phyloP scores from a whole-genome alignment of 1,139 yeast genomes.

The Zygosaccharomyces pseudobailii region DNA sequence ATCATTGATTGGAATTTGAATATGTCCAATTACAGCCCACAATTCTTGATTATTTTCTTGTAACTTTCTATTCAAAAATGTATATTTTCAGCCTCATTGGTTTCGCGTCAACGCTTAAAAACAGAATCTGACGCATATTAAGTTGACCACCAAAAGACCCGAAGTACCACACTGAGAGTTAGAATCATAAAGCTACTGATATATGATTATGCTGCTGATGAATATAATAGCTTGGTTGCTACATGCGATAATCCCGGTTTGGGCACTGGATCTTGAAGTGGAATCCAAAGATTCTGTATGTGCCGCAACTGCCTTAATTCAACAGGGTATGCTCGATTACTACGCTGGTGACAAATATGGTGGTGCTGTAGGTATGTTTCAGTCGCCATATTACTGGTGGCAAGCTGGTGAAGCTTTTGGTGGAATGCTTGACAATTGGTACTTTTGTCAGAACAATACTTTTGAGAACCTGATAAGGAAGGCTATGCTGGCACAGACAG shows the following conservation, averaged over 20 bases:
- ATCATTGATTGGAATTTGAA: neutral
- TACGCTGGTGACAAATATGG: constrained; percentile 50
- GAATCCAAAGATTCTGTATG: constrained; percentile 41
- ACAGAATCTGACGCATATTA: neutral
- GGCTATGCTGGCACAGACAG: constrained; percentile 54
- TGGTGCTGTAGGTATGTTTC: constrained; percentile 57
- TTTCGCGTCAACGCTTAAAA: constrained; percentile 2
- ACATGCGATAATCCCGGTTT: constrained; percentile 2
- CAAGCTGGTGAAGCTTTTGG: constrained; percentile 68
- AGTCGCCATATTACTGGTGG: constrained; percentile 67
- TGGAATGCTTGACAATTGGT: constrained; percentile 51
- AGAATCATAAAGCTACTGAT: neutral
- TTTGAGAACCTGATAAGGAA: constrained; percentile 40
- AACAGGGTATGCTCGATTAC: constrained; percentile 53
- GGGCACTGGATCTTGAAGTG: constrained; percentile 31
- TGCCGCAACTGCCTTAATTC: constrained; percentile 45
- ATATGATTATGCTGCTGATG: neutral
- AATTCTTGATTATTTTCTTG: neutral
- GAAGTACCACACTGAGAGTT: neutral
- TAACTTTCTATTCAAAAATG: neutral
- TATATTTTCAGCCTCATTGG: constrained; percentile 1
- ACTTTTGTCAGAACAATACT: constrained; percentile 45
- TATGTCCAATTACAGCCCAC: neutral
- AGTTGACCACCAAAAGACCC: neutral
- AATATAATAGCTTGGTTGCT: constrained; percentile 1